Base-by-base conservation (phyloP, 1,284 basidiomycete species). In the Cronartium ribicola region DNA sequence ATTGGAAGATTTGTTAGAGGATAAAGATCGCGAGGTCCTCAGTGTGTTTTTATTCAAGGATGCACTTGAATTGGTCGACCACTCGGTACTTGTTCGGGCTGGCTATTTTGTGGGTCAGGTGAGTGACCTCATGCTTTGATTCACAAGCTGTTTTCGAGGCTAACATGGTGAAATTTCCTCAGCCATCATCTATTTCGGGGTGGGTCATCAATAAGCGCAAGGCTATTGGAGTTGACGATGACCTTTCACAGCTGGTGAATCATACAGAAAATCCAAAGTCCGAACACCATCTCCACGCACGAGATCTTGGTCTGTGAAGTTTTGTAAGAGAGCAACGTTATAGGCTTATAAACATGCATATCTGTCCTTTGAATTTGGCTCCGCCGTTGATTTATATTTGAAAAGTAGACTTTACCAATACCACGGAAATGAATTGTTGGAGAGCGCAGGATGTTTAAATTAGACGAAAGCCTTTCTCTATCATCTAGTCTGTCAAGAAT, bases 31-130 rank as follows among this genome's bases (percentile, higher is more conserved):
- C n/a, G 51, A 55, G 51, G 10, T 55, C n/a, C 29, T 55, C 17
- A 55, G 51, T 55, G 51, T 29, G 11, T 55, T 55, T 11, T n/a
- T 55, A 55, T 55, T 55, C 51, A 55, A n/a, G 17, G 51, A 55
- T n/a, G 51, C 51, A 7, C n/a, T 55, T 7, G n/a, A 55, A 11
- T n/a, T 55, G 51, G 51, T 55, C 29, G 51, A 55, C 6, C 51
- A 20, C 17, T 55, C 29, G 29, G 10, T 55, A 55, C 51, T 55
- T 29, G 51, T 55, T 11, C 14, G 29, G 29, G 51, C 51, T 29
- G 51, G n/a, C 29, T 55, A 55, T n/a, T 55, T 55, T 3, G n/a
- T n/a, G 51, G 51, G 51, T 7, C 51, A 55, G 51, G 51, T 20
- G n/a, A n/a, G 51, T 55, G n/a, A 29, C n/a, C 3, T 13, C 29